Evolutionary conservation across 2,329 filamentous ascomycete genomes (phyloP), one percentile per base, ranked within the genome.

Genomic region (Fusarium avenaceum): DNA sequence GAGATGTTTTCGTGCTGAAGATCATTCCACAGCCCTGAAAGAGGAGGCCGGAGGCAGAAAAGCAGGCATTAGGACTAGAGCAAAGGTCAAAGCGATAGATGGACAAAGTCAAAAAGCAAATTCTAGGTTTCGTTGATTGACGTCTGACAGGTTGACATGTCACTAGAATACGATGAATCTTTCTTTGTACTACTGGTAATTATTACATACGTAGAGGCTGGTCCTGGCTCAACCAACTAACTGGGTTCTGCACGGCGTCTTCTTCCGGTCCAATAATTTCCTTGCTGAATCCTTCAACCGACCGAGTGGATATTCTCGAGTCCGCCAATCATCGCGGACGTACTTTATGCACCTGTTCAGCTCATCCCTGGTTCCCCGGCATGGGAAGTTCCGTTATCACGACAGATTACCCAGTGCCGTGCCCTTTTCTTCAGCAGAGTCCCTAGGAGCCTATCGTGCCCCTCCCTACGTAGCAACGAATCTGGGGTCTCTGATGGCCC

Each of bases 401-500:
- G 28, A 11, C 28, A 30, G 28, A 30, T 6, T 19, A 19, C 19
- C 19, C 19, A 19, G 19, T 33, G 30, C 30, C 30, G 30, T 14
- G 30, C 6, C 11, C 14, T 14, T 6, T 14, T 19, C 33, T 38
- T 38, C 33, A 38, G 33, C 33, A 38, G 33, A 26, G 7, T 8
- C 24, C 24, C 7, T 26, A 26, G 9, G 7, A 38, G 33, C 33
- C 17, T 9, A n/a, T n/a, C 28, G 28, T 38, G 33, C 15, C 8
- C 9, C 24, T 22, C 24, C 10, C 9, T 22, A 35, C 4, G 57
- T 61, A 9, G 22, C 32, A 61, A 14, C 11, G n/a, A n/a, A 61
- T 61, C 56, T 61, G 57, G 55, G 40, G 45, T 32, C 28, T 13
- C 9, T 30, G 10, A 30, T 4, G 28, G 28, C 20, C n/a, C 50